Evolutionary conservation across 148 eudicot genomes (phyloP), one percentile per base, ranked within the genome.

Genomic region (Salicornia ramosissima): DNA sequence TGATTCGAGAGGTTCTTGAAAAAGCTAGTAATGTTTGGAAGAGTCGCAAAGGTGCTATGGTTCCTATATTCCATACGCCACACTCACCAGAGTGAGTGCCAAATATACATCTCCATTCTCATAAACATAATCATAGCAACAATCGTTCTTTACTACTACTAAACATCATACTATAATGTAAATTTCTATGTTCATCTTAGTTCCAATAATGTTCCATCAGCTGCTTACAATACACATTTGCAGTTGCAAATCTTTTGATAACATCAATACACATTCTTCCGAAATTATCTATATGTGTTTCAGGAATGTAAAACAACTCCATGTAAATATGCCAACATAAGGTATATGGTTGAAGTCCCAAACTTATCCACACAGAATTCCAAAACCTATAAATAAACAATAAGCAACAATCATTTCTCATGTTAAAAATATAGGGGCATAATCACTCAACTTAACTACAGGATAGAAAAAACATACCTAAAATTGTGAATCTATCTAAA

Each of bases 401-500:
- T n/a, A n/a, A n/a, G n/a, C n/a, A n/a, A n/a, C n/a, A n/a, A n/a
- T 18, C 2, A 49, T 49, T 4, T 18, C n/a, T 49, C 53, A 19
- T 4, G 24, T 49, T 60, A 19, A 33, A 60, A 24, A 33, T 22
- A 34, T 0, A 40, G 43, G 7, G 10, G 11, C 15, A 58, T 58
- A 22, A 45, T 13, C 1, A 36, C 1, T 13, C 1, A 45, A 13
- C 10, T 45, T 45, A 13, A 45, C 49, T n/a, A 51, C 7, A 19
- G 25, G 25, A 22, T 54, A 54, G n/a, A 25, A 54, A n/a, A 10
- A 22, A 10, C 59, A 19, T 49, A 49, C 53, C 30, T 24, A 10
- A 10, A 22, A 25, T 25, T 24, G 66, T 61, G 28, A 2, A n/a
- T n/a, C n/a, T 72, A 34, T 61, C 61, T 81, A 75, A 9, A 62